phyloP scores from a whole-genome alignment of 805 yeast species.

The Zygosaccharomyces siamensis region DNA sequence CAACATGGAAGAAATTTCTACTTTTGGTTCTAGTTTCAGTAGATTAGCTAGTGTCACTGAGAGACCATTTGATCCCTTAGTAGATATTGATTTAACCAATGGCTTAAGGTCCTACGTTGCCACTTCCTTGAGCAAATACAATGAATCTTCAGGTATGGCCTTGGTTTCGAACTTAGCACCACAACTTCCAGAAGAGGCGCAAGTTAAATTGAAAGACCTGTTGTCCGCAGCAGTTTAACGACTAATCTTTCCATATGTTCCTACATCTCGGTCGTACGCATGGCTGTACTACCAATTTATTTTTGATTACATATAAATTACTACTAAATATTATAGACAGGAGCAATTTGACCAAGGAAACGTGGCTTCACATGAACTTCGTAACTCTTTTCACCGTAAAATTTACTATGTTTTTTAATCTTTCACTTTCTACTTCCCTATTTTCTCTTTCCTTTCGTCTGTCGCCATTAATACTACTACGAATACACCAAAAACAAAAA shows the following conservation, averaged over 20 bases:
- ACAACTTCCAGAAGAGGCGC: constrained; percentile 28
- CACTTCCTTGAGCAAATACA: constrained; percentile 21
- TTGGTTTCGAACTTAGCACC: constrained; percentile 22
- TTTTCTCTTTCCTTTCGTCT: no score
- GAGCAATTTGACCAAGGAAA: background rate
- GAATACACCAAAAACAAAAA: background rate
- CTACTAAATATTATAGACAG: background rate
- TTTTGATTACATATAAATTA: constrained; percentile 35
- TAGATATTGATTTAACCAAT: constrained; percentile 38
- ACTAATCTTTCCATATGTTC: background rate
- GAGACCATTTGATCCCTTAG: constrained; percentile 67
- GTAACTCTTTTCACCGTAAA: background rate
- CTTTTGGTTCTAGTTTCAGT: constrained; percentile 85
- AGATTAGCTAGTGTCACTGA: constrained; percentile 58
- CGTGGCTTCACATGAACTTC: background rate
- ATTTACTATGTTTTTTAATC: background rate
- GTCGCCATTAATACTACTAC: background rate
- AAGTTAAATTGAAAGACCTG: constrained; percentile 25
- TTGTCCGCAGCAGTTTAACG: constrained; percentile 4
- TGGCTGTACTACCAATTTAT: constrained; percentile 68
- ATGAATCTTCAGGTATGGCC: constrained; percentile 17
- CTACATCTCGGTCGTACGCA: background rate
- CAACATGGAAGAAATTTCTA: constrained; percentile 64
- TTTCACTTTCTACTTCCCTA: background rate
- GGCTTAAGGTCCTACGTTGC: constrained; percentile 26